Base-by-base conservation (phyloP, 2,329 filamentous ascomycete genomes). In the Arthrobotrys sphaeroides region DNA sequence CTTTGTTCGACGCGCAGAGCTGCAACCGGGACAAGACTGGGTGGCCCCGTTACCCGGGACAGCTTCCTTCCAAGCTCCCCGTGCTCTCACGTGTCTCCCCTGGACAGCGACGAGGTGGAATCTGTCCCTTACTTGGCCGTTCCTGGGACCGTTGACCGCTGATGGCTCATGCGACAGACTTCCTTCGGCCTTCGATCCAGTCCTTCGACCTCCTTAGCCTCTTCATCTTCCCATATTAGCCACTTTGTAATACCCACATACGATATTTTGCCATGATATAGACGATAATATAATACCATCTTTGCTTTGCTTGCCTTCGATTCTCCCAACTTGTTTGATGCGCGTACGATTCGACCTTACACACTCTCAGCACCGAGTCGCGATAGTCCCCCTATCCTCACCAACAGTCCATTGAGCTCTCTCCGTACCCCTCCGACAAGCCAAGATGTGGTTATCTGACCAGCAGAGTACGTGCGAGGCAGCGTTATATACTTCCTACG, bases 391-490 rank as follows among this genome's bases (percentile, higher is more conserved):
- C 26, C 16, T 49, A 49, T 40, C 47, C 24, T 28, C 38, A 65
- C 28, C 20, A 65, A 40, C 38, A 43, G 45, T 20, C 49, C 49
- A 43, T 45, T 33, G 57, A 6, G 28, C 31, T 33, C 18, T 9
- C 31, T 40, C 13, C 5, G 7, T 18, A 65, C 22, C 13, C 13
- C 1, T 57, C n/a, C 47, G 89, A 78, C 88, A 89, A 22, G 16
- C 38, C 51, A 55, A 18, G 5, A 96, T 97, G 91, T 98, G 94
- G 94, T 87, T 98, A 81, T 92, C 94, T 80, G 94, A 98, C 84
- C 89, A 91, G 82, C 94, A 98, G 84, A 98, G 94, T 97, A 87
- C 81, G 91, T 86, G 33, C 22, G 3, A 12, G 53, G 45, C 31
- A n/a, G n/a, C n/a, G n/a, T n/a, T n/a, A n/a, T 20, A 24, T 49